Evolutionary conservation across 148 eudicot genomes (phyloP), one percentile per base, ranked within the genome.

Genomic region (Diospyros kaki): DNA sequence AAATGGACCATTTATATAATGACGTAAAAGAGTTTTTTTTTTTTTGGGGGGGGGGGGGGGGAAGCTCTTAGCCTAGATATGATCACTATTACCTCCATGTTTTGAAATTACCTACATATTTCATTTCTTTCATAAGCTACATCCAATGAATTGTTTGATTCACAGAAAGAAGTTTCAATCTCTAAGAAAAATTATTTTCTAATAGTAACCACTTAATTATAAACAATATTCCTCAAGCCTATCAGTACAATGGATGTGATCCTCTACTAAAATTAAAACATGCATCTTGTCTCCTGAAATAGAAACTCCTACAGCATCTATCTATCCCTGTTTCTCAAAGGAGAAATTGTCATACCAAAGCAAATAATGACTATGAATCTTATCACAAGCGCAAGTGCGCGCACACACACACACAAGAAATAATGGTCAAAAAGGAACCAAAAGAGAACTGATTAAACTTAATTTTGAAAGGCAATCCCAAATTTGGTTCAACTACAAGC

Each of bases 401-500:
- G 28, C 0, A 0, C 28, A 0, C 28, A 0, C 28, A 0, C 28
- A 28, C 6, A 48, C n/a, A 28, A 38, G 52, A 51, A 64, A 50
- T 17, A 15, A 9, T 51, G 42, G 71, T 53, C 61, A 17, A 46
- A 74, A 10, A 64, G 56, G 53, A 64, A 64, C 40, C 70, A n/a
- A 28, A 64, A 4, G 50, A 64, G 44, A 54, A 56, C n/a, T 17
- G 11, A 74, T 65, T 42, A 6, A 75, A 40, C 56, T 58, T 18
- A 38, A 45, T 59, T 58, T 28, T 28, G 28, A 28, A 28, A 28
- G 28, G 28, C 44, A 72, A 10, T 45, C 9, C 9, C 12, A 7
- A 9, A 6, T 53, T 28, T 53, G 17, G 53, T 1, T 50, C 69
- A 66, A 46, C 46, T 45, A 66, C 38, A 44, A 7, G 39, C 53